A percentile compares a stretch with the other conserved stretches of the same genome.
These are phyloP conservation scores for Pyrenochaeta sp. DNA, from an alignment of 2,329 filamentous ascomycete genomes.

Conservation along the genomic window DNA sequence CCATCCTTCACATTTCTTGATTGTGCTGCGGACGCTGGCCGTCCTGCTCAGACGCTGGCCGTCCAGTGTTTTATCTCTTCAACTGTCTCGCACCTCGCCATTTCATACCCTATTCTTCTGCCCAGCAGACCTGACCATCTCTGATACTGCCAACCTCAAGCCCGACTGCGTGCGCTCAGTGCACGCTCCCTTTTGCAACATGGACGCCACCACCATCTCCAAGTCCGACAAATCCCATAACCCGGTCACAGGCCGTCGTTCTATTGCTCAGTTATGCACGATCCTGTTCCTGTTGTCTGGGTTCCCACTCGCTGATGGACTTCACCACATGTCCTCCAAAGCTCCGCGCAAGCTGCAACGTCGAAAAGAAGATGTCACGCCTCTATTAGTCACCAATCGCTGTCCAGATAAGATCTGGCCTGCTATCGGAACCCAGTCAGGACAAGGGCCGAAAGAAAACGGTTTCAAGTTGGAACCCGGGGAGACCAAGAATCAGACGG, in stretches of 20 bases:
- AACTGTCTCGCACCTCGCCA: no score
- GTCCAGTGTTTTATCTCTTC: no score
- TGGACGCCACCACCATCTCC: constrained; percentile 24
- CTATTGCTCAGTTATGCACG: constrained; percentile 28
- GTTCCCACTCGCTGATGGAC: constrained; percentile 31
- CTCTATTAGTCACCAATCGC: constrained; percentile 73
- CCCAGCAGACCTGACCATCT: constrained; percentile 15
- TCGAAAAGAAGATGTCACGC: constrained; percentile 50
- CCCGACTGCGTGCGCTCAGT: constrained; percentile 17
- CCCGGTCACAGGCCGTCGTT: constrained; percentile 13
- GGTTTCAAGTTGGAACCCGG: constrained; percentile 73
- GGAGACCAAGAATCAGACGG: constrained; percentile 66
- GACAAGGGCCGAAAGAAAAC: constrained; percentile 69
- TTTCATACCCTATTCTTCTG: constrained; percentile 18
- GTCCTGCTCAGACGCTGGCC: no score
- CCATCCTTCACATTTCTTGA: constrained; percentile 26
- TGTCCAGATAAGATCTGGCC: constrained; percentile 78
- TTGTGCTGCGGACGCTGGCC: constrained; percentile 20
- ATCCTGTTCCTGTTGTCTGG: constrained; percentile 29
- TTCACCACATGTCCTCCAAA: constrained; percentile 43
- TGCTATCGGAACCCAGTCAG: constrained; percentile 75
- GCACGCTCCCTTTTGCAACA: constrained; percentile 22
- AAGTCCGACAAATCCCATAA: constrained; percentile 8
- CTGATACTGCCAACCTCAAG: constrained; percentile 7
- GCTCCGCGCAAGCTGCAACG: constrained; percentile 37